Conservation (phyloP, 139 green algal genomes). For the Eudorina sp. region DNA sequence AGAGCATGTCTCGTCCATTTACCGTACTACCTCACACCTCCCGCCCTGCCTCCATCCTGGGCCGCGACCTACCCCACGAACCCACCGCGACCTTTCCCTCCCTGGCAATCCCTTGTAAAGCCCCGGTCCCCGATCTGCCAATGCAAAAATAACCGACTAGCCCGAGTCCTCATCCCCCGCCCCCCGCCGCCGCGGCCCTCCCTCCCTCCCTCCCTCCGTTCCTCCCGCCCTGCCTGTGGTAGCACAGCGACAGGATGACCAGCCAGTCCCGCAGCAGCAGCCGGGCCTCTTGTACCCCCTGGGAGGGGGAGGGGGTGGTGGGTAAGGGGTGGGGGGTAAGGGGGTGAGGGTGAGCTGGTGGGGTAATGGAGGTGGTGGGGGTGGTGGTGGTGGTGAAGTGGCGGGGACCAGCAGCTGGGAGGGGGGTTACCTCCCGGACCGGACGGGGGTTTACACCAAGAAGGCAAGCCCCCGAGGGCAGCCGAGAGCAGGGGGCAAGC, state of each 20-base stretch:
- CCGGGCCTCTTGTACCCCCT: constrained; percentile 74
- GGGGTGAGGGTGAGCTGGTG: neutral
- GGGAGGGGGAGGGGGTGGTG: neutral
- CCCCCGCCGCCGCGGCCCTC: no score
- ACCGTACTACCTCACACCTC: no score
- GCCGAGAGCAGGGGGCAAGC: no score
- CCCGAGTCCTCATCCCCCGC: no score
- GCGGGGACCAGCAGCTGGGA: neutral
- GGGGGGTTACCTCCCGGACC: neutral
- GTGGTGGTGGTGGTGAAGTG: neutral
- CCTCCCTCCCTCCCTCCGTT: no score
- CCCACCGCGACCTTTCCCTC: no score
- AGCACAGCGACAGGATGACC: constrained; percentile 79
- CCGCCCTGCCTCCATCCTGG: no score
- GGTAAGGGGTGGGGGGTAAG: neutral
- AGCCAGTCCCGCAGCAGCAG: constrained; percentile 93
- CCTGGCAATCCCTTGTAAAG: no score
- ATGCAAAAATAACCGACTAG: no score
- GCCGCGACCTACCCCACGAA: no score
- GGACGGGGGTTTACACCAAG: neutral
- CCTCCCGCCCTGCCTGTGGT: constrained; percentile 62
- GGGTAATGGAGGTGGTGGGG: neutral
- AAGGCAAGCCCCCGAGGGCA: neutral
- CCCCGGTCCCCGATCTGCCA: no score
- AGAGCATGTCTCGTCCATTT: no score